These are phyloP conservation scores for Paraleonurus japonicus DNA, from an alignment of 257 asterid genomes.

Conservation along the genomic window DNA sequence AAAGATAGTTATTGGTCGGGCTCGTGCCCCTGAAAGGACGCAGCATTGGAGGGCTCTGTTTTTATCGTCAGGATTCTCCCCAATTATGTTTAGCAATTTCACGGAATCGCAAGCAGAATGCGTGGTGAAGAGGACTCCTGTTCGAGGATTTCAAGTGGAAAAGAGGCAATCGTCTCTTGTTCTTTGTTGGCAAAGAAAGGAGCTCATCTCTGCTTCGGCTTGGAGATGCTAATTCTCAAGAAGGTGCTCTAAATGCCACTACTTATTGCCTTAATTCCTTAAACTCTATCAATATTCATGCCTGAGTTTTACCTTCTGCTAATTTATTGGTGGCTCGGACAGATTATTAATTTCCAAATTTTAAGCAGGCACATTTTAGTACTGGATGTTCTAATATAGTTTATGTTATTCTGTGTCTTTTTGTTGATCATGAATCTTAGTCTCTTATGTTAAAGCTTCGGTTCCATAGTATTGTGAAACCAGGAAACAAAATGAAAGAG, in stretches of 20 bases:
- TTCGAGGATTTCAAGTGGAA: slow-evolving; percentile 87
- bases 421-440: slow-evolving; percentile 35
- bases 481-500: slow-evolving; percentile 32
- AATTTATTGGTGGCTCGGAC: slow-evolving; percentile 54
- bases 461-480: slow-evolving; percentile 31
- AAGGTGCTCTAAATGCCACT: slow-evolving; percentile 40
- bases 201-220: slow-evolving; percentile 90
- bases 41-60: slow-evolving; percentile 89
- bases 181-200: slow-evolving; percentile 96
- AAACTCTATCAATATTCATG: slow-evolving; percentile 41
- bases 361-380: slow-evolving; percentile 47
- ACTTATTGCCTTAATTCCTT: slow-evolving; percentile 34
- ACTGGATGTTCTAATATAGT: slow-evolving; percentile 48
- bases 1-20: slow-evolving; percentile 53
- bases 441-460: slow-evolving; percentile 38
- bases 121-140: slow-evolving; percentile 80
- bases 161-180: slow-evolving; percentile 90
- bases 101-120: slow-evolving; percentile 93
- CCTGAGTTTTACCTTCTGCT: slow-evolving; percentile 43
- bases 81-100: slow-evolving; percentile 69
- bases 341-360: slow-evolving; percentile 44
- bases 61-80: slow-evolving; percentile 77
- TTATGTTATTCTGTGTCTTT: slow-evolving; percentile 34
- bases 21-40: slow-evolving; percentile 63
- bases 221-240: slow-evolving; percentile 68